phyloP scores from a whole-genome alignment of 2,329 filamentous ascomycete genomes.

The Fusarium newnesense region DNA sequence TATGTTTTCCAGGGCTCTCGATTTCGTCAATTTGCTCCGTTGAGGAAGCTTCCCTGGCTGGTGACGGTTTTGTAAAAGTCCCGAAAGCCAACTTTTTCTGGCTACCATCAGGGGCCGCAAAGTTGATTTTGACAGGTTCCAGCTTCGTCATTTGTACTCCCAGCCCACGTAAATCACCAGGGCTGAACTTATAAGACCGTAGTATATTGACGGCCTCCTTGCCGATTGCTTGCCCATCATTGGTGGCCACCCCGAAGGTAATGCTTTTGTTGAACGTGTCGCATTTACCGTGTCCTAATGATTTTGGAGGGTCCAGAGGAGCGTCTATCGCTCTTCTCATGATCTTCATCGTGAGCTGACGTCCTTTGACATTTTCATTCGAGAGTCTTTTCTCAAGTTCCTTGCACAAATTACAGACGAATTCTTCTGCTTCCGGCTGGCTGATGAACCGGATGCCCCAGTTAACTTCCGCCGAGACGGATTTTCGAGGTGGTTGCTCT shows the following conservation, averaged over 20 bases:
- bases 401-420: slow-evolving; percentile 83
- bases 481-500: slow-evolving; percentile 86
- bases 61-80: slow-evolving; percentile 54
- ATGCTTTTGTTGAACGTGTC: slow-evolving; percentile 93
- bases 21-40: slow-evolving; percentile 64
- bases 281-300: slow-evolving; percentile 94
- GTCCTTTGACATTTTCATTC: slow-evolving; percentile 87
- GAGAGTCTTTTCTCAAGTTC: slow-evolving; percentile 84
- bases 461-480: slow-evolving; percentile 95
- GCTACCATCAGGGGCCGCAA: slow-evolving; percentile 73
- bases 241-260: slow-evolving; percentile 84
- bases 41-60: slow-evolving; percentile 53
- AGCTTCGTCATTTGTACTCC: slow-evolving; percentile 95
- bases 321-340: slow-evolving; percentile 90
- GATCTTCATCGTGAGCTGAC: slow-evolving; percentile 91
- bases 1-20: slow-evolving; percentile 51
- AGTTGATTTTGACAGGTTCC: slow-evolving; percentile 75
- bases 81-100: slow-evolving; percentile 84
- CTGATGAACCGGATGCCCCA: slow-evolving; percentile 97
- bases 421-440: slow-evolving; percentile 93
- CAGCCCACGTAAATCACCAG: slow-evolving; percentile 91
- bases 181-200: slow-evolving; percentile 82
- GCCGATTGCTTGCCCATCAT: slow-evolving; percentile 74
- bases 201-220: slow-evolving; percentile 89
- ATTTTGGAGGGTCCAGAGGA: slow-evolving; percentile 90